phyloP scores from a whole-genome alignment of 208 protist genomes.

The Crithidia brevicula region DNA sequence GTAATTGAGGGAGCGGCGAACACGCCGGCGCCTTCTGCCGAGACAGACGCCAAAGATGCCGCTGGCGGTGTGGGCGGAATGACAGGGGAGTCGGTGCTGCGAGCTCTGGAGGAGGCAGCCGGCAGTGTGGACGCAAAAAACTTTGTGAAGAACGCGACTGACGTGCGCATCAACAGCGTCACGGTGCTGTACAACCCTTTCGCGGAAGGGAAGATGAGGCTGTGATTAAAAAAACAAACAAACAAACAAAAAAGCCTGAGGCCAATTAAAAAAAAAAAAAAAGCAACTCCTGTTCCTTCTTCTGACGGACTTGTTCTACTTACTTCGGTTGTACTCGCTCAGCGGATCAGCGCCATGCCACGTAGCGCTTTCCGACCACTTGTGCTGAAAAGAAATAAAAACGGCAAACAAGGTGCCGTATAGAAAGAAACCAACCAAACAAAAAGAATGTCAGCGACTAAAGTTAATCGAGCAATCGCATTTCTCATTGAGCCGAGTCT shows the following conservation, averaged over 20 bases:
- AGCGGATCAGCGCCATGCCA: too few relatives aligned
- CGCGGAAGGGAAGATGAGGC: constrained; percentile 55
- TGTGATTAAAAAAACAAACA: not conserved
- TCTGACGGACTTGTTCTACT: too few relatives aligned
- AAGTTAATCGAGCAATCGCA: too few relatives aligned
- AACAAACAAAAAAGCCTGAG: not conserved
- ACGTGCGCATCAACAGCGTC: constrained; percentile 46
- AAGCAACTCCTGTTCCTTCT: too few relatives aligned
- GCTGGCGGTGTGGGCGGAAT: not conserved
- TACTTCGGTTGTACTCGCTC: too few relatives aligned
- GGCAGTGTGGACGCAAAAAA: constrained; percentile 58
- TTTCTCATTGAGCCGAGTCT: too few relatives aligned
- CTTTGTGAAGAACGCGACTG: constrained; percentile 43
- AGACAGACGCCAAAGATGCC: not conserved
- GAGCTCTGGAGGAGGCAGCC: constrained; percentile 47
- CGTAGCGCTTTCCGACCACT: too few relatives aligned
- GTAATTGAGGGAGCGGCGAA: constrained; percentile 11
- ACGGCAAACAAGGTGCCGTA: too few relatives aligned
- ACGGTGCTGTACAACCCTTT: constrained; percentile 89
- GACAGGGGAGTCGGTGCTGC: constrained; percentile 56
- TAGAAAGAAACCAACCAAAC: too few relatives aligned
- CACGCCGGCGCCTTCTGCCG: too few relatives aligned
- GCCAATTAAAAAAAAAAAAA: not conserved
- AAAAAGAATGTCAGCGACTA: too few relatives aligned
- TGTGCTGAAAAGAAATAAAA: too few relatives aligned